Conservation (phyloP, 306 rosid species). For the Glycyrrhiza uralensis region DNA sequence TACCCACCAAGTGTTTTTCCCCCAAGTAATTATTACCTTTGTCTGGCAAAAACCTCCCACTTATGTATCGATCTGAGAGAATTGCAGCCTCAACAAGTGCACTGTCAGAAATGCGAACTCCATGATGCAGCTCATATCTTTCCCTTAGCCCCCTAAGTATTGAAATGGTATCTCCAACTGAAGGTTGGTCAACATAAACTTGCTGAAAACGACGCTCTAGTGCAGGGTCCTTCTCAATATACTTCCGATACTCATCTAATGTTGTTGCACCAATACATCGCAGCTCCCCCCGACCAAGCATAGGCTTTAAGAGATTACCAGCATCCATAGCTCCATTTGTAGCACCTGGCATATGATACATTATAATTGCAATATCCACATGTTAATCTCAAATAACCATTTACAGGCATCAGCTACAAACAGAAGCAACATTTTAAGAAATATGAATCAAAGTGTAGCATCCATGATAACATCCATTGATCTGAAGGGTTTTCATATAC, state of each 20-base stretch:
- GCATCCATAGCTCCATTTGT: slow-evolving; percentile 99
- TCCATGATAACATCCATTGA: neutral
- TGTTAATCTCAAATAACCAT: neutral
- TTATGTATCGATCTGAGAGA: slow-evolving; percentile 94
- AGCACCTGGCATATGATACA: slow-evolving; percentile 63
- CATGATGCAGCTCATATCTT: slow-evolving; percentile 97
- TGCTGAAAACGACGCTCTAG: slow-evolving; percentile 98
- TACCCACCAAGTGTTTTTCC: neutral
- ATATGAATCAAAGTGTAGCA: neutral
- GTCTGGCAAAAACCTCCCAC: slow-evolving; percentile 96
- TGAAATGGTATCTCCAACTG: slow-evolving; percentile 85
- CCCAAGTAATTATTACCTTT: slow-evolving; percentile 58
- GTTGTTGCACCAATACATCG: slow-evolving; percentile 99
- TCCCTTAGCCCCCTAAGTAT: slow-evolving; percentile 91
- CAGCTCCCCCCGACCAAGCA: slow-evolving; percentile 99
- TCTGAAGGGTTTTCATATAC: neutral
- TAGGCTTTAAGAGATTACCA: slow-evolving; percentile 96
- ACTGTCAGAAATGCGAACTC: slow-evolving; percentile 95
- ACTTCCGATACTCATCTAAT: slow-evolving; percentile 88
- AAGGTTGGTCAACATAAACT: slow-evolving; percentile 94
- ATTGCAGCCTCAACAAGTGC: slow-evolving; percentile 98
- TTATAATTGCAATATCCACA: slow-evolving; percentile 8
- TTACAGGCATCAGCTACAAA: neutral
- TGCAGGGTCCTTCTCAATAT: slow-evolving; percentile 98
- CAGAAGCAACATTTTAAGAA: neutral